Percentiles rank a stretch among this genome's conserved stretches.
Conservation (phyloP, 768 basidiomycete species). For the Gymnopilus dilepis region DNA sequence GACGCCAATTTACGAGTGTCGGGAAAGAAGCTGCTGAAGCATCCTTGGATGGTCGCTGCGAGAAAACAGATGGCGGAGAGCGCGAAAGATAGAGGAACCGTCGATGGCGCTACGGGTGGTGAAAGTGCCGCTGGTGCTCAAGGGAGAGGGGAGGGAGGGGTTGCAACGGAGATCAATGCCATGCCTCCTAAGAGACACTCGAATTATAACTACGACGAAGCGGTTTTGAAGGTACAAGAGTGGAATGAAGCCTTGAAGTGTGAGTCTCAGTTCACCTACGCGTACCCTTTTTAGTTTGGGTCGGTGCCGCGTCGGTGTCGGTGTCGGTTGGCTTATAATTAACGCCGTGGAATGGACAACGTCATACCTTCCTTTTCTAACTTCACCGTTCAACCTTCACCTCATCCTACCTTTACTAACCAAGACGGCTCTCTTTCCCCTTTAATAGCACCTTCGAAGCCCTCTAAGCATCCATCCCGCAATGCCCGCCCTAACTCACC, state of each 20-base stretch:
- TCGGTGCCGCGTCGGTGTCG: neutral
- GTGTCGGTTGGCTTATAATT: conserved; percentile 4
- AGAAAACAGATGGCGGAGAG: conserved; percentile 69
- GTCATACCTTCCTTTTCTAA: neutral
- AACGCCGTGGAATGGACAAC: neutral
- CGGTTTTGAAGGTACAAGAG: conserved; percentile 93
- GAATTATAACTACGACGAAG: conserved; percentile 93
- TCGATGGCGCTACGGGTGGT: conserved; percentile 38
- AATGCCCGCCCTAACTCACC: conserved; percentile 52
- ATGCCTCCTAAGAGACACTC: conserved; percentile 49
- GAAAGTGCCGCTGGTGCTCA: conserved; percentile 32
- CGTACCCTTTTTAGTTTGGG: neutral
- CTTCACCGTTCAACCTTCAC: neutral
- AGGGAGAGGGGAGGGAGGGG: conserved; percentile 35
- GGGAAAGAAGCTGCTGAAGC: conserved; percentile 88
- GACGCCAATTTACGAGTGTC: conserved; percentile 93
- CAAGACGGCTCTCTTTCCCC: neutral
- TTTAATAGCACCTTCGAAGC: conserved; percentile 68
- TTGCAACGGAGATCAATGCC: conserved; percentile 42
- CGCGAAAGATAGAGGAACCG: conserved; percentile 39
- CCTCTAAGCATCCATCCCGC: conserved; percentile 68
- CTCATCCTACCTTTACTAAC: neutral
- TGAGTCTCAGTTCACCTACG: conserved; percentile 35
- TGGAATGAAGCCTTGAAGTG: conserved; percentile 98
- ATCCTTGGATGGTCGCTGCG: conserved; percentile 95